phyloP scores from a whole-genome alignment of 2,329 filamentous ascomycete species.

The Sporothrix inflata region DNA sequence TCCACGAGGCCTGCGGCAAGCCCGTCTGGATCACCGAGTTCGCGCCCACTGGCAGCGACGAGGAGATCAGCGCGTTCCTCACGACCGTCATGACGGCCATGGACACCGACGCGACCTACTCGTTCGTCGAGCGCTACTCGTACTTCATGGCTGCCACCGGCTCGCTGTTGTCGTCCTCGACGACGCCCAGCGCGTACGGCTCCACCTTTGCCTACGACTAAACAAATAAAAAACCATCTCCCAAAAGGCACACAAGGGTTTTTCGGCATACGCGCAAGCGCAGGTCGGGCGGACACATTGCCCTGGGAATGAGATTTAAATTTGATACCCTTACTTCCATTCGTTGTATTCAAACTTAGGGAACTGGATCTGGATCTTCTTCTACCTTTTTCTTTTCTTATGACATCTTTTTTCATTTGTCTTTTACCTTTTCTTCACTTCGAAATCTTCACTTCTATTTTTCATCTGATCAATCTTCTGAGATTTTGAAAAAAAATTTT shows the following conservation, averaged over 20 bases:
- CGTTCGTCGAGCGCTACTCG: conserved; percentile 59
- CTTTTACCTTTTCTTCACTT: not conserved
- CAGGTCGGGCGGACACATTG: conserved; percentile 26
- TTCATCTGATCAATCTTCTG: conserved; percentile 11
- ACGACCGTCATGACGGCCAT: conserved; percentile 51
- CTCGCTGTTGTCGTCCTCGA: conserved; percentile 47
- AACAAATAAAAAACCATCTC: not conserved
- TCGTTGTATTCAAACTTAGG: conserved; percentile 31
- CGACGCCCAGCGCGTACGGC: conserved; percentile 52
- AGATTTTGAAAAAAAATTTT: conserved; percentile 21
- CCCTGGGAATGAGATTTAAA: conserved; percentile 25
- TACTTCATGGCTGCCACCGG: conserved; percentile 58
- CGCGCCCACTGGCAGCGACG: conserved; percentile 52
- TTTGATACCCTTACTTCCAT: conserved; percentile 35
- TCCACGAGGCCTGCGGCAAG: conserved; percentile 53
- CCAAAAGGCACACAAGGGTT: conserved; percentile 8
- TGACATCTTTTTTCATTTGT: conserved; percentile 13
- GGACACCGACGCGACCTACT: conserved; percentile 49
- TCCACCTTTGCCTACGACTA: conserved; percentile 51
- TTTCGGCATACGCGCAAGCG: conserved; percentile 26
- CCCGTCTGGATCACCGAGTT: conserved; percentile 69
- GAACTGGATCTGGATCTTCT: conserved; percentile 24
- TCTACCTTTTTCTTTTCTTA: conserved; percentile 21
- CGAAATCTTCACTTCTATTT: conserved; percentile 1
- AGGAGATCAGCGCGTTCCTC: conserved; percentile 54